phyloP scores from a whole-genome alignment of 73 alveolate genomes.

The Paramecium pentaurelia region DNA sequence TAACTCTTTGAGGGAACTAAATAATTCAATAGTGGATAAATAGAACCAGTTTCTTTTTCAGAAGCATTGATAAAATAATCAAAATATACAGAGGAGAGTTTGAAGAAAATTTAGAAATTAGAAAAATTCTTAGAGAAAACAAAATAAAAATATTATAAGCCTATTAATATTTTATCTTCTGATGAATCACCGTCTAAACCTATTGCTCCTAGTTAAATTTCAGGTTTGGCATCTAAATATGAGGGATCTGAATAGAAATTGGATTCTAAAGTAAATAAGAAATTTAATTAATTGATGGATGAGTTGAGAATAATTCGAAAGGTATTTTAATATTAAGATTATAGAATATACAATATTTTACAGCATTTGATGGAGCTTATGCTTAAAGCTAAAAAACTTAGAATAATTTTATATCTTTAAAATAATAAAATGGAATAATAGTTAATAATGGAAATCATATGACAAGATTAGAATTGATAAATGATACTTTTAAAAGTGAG shows the following conservation, averaged over 20 bases:
- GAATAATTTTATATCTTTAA: background rate
- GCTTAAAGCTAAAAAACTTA: background rate
- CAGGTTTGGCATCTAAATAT: background rate
- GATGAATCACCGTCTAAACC: background rate
- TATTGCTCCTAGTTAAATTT: background rate
- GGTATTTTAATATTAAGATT: background rate
- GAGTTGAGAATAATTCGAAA: constrained; percentile 3
- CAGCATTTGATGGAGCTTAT: background rate
- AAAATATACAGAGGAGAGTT: background rate
- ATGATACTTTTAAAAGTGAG: background rate
- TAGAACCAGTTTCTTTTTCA: background rate
- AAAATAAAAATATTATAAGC: background rate
- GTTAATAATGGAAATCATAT: background rate
- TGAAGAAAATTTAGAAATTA: background rate
- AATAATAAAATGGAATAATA: background rate
- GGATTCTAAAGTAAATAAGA: background rate
- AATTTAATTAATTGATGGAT: background rate
- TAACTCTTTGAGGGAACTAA: background rate
- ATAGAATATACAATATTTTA: constrained; percentile 19
- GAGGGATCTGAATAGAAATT: background rate
- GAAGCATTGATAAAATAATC: background rate
- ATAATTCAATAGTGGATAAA: background rate
- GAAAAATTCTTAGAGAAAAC: background rate
- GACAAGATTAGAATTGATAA: background rate
- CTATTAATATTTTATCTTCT: background rate